Conservation (phyloP, 208 protist genomes). For the Porcisia deanei region DNA sequence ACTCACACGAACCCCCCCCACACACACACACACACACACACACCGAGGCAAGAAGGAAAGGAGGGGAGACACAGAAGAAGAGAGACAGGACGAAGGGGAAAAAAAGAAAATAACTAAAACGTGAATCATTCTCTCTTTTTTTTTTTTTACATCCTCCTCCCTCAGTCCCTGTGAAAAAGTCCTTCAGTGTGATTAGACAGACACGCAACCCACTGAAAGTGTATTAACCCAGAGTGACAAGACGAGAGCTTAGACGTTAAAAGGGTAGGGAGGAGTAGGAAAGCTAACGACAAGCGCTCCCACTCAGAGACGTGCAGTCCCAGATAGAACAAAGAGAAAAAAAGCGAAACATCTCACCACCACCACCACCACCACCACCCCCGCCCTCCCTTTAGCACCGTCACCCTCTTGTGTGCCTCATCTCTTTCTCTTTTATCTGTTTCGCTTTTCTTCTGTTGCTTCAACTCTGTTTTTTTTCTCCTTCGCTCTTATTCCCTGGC, state of each 20-base stretch:
- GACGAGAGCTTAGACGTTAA: background rate
- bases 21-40: background rate
- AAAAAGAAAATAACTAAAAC: background rate
- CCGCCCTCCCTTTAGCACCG: too few species aligned
- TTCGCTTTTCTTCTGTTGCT: too few species aligned
- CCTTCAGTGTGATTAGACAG: too few species aligned
- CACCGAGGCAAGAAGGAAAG: background rate
- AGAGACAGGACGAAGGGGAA: background rate
- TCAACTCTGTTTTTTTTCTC: too few species aligned
- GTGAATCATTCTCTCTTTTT: background rate
- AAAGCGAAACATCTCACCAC: too few species aligned
- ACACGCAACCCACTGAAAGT: background rate
- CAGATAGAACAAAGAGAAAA: too few species aligned
- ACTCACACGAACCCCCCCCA: too few species aligned
- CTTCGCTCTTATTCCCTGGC: too few species aligned
- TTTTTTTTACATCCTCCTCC: background rate
- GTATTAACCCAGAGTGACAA: background rate
- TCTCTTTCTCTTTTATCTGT: too few species aligned
- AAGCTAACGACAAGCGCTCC: background rate
- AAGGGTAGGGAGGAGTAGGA: background rate
- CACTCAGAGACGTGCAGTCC: background rate
- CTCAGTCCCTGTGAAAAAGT: background rate
- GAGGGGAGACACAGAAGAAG: too few species aligned
- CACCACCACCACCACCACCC: too few species aligned
- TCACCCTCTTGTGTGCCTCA: too few species aligned